Conservation (phyloP, 192 early-diverging fungal species). For the Funneliformis geosporum region DNA sequence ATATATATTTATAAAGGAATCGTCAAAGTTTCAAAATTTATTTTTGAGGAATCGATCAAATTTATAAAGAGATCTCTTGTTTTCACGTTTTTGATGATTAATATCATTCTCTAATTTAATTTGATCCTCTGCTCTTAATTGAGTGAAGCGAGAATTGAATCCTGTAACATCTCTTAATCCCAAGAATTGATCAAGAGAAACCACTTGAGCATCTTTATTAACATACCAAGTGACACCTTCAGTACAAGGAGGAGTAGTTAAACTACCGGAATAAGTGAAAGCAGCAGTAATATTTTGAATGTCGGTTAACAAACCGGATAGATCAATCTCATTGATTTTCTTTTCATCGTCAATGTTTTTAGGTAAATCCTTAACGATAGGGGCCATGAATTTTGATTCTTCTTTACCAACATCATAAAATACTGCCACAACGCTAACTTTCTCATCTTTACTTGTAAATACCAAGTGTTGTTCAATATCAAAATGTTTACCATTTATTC, state of each 20-base stretch:
- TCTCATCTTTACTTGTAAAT: constrained; percentile 40
- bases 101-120: not conserved
- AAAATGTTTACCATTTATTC: constrained; percentile 37
- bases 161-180: constrained; percentile 40
- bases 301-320: not conserved
- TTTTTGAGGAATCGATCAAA: no score
- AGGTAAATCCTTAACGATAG: not conserved
- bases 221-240: constrained; percentile 62
- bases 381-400: constrained; percentile 39
- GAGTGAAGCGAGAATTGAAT: constrained; percentile 48
- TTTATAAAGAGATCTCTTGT: no score
- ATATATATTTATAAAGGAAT: no score
- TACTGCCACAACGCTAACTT: constrained; percentile 52
- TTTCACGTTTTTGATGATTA: no score
- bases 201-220: constrained; percentile 32
- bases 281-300: not conserved
- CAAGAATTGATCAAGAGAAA: constrained; percentile 41
- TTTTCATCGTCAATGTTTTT: not conserved
- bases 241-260: constrained; percentile 67
- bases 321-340: not conserved
- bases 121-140: constrained; percentile 24
- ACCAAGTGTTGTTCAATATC: constrained; percentile 59
- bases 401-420: constrained; percentile 45
- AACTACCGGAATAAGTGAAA: constrained; percentile 53
- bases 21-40: no score